Percentiles rank a stretch among this genome's conserved stretches.
Conservation (phyloP, 192 early-diverging fungal species). For the Thoreauomyces humboldtii region DNA sequence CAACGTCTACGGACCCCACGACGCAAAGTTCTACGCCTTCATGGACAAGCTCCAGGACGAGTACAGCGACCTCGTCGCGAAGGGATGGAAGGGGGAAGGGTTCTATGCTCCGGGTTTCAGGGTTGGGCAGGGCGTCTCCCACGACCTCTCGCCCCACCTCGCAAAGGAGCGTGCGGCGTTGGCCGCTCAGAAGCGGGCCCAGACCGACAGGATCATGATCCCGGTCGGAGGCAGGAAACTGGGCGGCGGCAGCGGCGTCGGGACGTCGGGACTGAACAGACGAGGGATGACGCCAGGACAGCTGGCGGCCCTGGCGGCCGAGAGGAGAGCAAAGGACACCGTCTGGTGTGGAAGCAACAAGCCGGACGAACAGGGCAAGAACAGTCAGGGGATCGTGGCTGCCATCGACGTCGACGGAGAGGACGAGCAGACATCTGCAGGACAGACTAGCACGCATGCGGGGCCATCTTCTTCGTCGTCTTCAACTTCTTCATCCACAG, state of each 20-base stretch:
- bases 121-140: slow-evolving; percentile 42
- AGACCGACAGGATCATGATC: slow-evolving; percentile 49
- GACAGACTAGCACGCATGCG: background rate
- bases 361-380: slow-evolving; percentile 5
- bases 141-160: slow-evolving; percentile 35
- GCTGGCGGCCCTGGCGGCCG: slow-evolving; percentile 69
- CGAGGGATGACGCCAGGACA: slow-evolving; percentile 50
- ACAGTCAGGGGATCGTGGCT: background rate
- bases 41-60: slow-evolving; percentile 59
- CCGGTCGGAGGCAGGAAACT: slow-evolving; percentile 54
- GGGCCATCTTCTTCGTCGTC: background rate
- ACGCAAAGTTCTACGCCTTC: slow-evolving; percentile 62
- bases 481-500: background rate
- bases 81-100: slow-evolving; percentile 57
- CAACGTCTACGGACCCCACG: slow-evolving; percentile 61
- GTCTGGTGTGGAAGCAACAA: slow-evolving; percentile 65
- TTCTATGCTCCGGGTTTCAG: slow-evolving; percentile 51
- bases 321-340: slow-evolving; percentile 57
- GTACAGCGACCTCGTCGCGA: slow-evolving; percentile 49
- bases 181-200: slow-evolving; percentile 54
- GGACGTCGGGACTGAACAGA: background rate
- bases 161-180: slow-evolving; percentile 42
- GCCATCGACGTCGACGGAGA: background rate
- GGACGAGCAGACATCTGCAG: too few relatives aligned
- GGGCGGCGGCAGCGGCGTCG: slow-evolving; percentile 23